A percentile compares a stretch with the other conserved stretches of the same genome.
Conservation (phyloP, 805 yeast species). For the Hanseniaspora jakobsenii region DNA sequence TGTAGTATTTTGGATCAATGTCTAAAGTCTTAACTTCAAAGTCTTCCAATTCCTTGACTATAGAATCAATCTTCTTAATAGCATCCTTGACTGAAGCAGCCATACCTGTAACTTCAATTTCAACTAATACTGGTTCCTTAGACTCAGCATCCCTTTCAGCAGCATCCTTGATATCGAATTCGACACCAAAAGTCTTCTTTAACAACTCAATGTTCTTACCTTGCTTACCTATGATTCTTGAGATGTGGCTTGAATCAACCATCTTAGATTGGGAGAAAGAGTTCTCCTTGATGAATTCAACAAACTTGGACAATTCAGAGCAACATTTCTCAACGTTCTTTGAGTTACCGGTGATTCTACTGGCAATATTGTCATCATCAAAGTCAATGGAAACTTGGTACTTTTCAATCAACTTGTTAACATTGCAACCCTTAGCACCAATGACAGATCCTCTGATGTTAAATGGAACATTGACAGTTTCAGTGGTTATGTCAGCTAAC, state of each 20-base stretch:
- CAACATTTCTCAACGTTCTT: slow-evolving; percentile 74
- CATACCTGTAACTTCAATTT: slow-evolving; percentile 66
- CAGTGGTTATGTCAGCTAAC: slow-evolving; percentile 71
- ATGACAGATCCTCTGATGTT: slow-evolving; percentile 71
- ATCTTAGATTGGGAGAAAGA: slow-evolving; percentile 52
- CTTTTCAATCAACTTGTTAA: slow-evolving; percentile 74
- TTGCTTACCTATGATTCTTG: slow-evolving; percentile 77
- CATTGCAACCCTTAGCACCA: slow-evolving; percentile 73
- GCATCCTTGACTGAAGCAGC: slow-evolving; percentile 66
- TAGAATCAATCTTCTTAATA: slow-evolving; percentile 43
- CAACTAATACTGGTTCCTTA: slow-evolving; percentile 40
- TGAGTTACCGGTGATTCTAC: slow-evolving; percentile 73
- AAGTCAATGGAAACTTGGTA: slow-evolving; percentile 72
- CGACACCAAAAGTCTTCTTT: slow-evolving; percentile 47
- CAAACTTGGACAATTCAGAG: slow-evolving; percentile 70
- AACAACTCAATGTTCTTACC: slow-evolving; percentile 79
- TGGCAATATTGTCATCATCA: slow-evolving; percentile 55
- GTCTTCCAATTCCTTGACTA: slow-evolving; percentile 57
- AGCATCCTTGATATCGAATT: slow-evolving; percentile 26
- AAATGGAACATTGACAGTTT: slow-evolving; percentile 55
- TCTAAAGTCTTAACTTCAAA: slow-evolving; percentile 43
- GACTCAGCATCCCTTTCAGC: slow-evolving; percentile 30
- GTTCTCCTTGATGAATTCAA: slow-evolving; percentile 77
- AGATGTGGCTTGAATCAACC: slow-evolving; percentile 63
- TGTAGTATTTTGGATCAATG: slow-evolving; percentile 64